Base-by-base conservation (phyloP, 202 grass and related monocot genomes). In the Elaeis oleifera region DNA sequence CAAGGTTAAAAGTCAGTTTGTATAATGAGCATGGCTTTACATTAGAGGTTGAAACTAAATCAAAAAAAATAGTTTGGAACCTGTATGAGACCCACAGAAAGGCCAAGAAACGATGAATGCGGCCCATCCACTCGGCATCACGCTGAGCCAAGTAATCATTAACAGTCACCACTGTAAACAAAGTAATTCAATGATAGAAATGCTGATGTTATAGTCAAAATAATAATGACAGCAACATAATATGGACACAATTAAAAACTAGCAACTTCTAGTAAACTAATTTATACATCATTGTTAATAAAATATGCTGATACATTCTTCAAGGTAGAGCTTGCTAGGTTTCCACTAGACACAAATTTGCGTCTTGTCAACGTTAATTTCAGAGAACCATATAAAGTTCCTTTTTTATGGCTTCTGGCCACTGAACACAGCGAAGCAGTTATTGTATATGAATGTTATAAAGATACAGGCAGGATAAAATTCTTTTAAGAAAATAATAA, bases 91-190 rank as follows among this genome's bases (percentile, higher is more conserved):
- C 82, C 92, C 20, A 97, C 87, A 72, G 84, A 89, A 62, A 97
- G 87, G 60, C 92, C 87, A 57, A 97, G 84, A 72, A 91, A n/a
- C 81, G 79, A 86, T 96, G 92, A 74, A 96, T 82, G 54, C 81
- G 79, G 3, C 87, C 92, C 92, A 97, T 97, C 92, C 92, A 91
- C 69, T 97, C 92, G 77, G 92, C 87, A 91, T 97, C 92, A 52
- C 92, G 79, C 66, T 81, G 76, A 32, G 92, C 92, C 84, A 96
- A 84, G 81, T 96, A 96, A 76, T 96, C 87, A 89, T 96, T 96
- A 72, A 91, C 92, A 80, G 92, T 96, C 79, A 96, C 87, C 81
- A 96, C 92, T 91, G 78, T 68, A 71, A 79, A 74, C 51, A 61
- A 51, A 60, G 5, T 31, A 15, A 52, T 16, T 69, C 25, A 39